Evolutionary conservation across 208 protist genomes (phyloP), one percentile per base, ranked within the genome.

Genomic region (Leishmania mexicana): DNA sequence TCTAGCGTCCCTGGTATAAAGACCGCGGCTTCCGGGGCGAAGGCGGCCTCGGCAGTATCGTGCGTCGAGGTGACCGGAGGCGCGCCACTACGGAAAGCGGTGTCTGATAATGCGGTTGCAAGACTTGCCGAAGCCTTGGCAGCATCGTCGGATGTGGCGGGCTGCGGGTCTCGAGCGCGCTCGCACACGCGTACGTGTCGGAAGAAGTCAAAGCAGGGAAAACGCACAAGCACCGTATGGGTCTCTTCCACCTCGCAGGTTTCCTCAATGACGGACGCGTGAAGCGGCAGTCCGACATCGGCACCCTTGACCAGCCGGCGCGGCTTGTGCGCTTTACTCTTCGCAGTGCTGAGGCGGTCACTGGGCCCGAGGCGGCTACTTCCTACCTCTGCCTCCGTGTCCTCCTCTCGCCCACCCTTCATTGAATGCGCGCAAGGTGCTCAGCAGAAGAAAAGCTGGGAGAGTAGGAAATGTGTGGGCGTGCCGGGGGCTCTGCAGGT

Each of bases 201-300:
- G 77, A 97, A 97, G 62, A 92, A 96, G 78, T 97, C 94, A 58
- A 96, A 92, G 86, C 87, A 96, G 0, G 94, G 94, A 62, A 97
- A 89, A 4, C 94, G 94, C 28, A 97, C 68, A 17, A 97, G 85
- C 13, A 97, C 77, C 38, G 82, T 65, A 4, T 83, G 53, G 2
- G 77, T 83, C 60, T 92, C 90, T 57, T 84, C 81, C 21, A 92
- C 85, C 24, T 86, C 84, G 7, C 91, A 90, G 24, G 93, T 79
- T 68, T 93, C 88, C 70, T 94, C 90, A 4, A 91, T 62, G 38
- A 91, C 60, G 24, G 64, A 71, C 40, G 54, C 21, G 62, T 75
- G 71, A 24, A 54, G 6, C 54, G 79, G 78, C 13, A 84, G 76
- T 67, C 75, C 67, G 54, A 40, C 31, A 3, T 74, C 80, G 19